These are phyloP conservation scores for Metrosideros polymorpha DNA, from an alignment of 441 rosid species.

Conservation along the genomic window DNA sequence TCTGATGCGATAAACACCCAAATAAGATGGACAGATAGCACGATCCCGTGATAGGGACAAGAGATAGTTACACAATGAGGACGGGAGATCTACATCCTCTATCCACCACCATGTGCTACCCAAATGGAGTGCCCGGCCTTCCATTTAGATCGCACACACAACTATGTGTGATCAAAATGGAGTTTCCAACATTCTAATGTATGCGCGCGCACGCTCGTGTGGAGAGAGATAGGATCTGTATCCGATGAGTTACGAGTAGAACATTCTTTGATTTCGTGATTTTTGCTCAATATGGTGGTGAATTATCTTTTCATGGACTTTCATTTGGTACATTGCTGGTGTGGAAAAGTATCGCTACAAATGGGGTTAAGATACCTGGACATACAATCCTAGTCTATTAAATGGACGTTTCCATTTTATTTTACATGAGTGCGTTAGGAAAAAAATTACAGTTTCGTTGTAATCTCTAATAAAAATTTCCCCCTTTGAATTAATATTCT, in stretches of 20 bases:
- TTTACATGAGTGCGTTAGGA: background rate
- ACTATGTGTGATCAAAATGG: background rate
- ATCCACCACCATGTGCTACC: background rate
- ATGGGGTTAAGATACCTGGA: background rate
- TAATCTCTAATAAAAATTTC: background rate
- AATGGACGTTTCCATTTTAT: background rate
- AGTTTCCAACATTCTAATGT: background rate
- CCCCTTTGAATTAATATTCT: background rate
- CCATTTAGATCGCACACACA: too few relatives aligned
- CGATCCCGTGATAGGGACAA: background rate
- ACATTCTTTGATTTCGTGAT: background rate
- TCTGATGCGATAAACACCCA: background rate
- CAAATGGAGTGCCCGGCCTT: too few relatives aligned
- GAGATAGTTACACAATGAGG: background rate
- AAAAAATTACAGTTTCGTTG: accelerated
- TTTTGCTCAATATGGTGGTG: background rate
- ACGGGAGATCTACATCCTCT: background rate
- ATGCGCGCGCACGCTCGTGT: too few relatives aligned
- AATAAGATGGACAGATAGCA: background rate
- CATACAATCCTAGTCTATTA: background rate
- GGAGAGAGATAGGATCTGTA: background rate
- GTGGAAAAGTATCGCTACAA: background rate
- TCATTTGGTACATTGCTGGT: background rate
- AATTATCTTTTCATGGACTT: background rate
- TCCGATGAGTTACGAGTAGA: background rate